Conservation (phyloP, 2,329 filamentous ascomycete species). For the Akanthomyces lecanii region DNA sequence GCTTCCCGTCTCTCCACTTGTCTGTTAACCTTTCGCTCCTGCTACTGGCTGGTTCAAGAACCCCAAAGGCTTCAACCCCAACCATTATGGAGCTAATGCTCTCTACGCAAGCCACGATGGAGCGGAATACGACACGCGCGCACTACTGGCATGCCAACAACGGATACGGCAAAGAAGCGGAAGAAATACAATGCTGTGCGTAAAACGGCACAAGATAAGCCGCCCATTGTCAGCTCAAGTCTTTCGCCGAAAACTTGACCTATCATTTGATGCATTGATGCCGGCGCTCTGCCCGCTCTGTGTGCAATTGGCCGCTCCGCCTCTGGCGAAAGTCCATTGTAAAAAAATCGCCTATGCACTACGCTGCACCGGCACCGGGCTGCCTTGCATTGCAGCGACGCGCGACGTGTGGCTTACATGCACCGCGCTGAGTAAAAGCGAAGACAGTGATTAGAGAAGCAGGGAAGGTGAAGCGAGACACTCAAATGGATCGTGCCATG, state of each 20-base stretch:
- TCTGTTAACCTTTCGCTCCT: not conserved
- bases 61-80: not conserved
- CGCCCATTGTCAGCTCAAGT: not conserved
- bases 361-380: not conserved
- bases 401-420: not conserved
- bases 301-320: not conserved
- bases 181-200: not conserved
- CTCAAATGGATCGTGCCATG: not conserved
- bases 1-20: slow-evolving; percentile 1
- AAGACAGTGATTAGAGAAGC: not conserved
- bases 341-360: not conserved
- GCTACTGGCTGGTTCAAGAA: not conserved
- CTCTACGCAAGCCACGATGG: slow-evolving; percentile 2
- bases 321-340: not conserved
- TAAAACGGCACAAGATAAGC: not conserved
- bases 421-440: not conserved
- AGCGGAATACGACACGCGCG: not conserved
- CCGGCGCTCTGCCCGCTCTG: not conserved
- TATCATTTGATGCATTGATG: not conserved
- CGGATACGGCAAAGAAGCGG: not conserved
- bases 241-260: not conserved
- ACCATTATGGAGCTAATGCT: not conserved
- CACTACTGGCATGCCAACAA: not conserved
- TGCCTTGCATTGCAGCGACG: not conserved
- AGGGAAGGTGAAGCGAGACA: not conserved